Evolutionary conservation across 176 grass and related monocot species (phyloP).

Genomic region (Dendrocalamus sinicus): DNA sequence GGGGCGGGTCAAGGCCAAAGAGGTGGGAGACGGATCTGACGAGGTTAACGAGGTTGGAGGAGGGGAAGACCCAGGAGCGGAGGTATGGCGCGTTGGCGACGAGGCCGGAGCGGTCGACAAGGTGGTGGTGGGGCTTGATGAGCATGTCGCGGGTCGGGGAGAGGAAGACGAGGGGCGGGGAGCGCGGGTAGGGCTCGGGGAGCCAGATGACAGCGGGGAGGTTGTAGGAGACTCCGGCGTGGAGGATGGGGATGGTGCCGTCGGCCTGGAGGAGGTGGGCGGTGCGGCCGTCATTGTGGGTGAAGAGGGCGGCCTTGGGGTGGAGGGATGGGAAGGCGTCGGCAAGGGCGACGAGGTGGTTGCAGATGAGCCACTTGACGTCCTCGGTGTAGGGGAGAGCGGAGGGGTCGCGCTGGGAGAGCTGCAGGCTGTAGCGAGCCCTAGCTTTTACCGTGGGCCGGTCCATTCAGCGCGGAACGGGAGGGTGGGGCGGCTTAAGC

Average conservation of each 20-base stretch:
- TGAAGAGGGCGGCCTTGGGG: conserved; percentile 78
- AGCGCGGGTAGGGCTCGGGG: too few species aligned
- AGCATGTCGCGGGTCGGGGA: too few species aligned
- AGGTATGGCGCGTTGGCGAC: too few species aligned
- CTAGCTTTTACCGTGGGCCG: too few species aligned
- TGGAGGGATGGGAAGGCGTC: conserved; percentile 81
- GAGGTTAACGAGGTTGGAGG: conserved; percentile 35
- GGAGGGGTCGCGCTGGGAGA: conserved; percentile 73
- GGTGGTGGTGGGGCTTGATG: too few species aligned
- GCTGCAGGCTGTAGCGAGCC: not conserved
- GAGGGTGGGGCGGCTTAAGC: too few species aligned
- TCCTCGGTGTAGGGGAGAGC: conserved; percentile 84
- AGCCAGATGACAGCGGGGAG: too few species aligned
- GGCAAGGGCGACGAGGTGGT: conserved; percentile 79
- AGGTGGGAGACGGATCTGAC: conserved; percentile 74
- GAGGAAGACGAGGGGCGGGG: too few species aligned
- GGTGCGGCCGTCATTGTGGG: conserved; percentile 86
- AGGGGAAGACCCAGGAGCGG: too few species aligned
- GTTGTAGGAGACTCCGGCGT: conserved; percentile 66
- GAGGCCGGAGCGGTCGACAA: too few species aligned
- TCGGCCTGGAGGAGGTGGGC: conserved; percentile 81
- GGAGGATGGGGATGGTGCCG: conserved; percentile 77
- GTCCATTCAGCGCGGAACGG: too few species aligned
- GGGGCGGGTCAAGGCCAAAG: conserved; percentile 77
- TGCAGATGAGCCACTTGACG: conserved; percentile 92